Base-by-base conservation (phyloP, 2,329 filamentous ascomycete genomes). In the Colletotrichum sp. region DNA sequence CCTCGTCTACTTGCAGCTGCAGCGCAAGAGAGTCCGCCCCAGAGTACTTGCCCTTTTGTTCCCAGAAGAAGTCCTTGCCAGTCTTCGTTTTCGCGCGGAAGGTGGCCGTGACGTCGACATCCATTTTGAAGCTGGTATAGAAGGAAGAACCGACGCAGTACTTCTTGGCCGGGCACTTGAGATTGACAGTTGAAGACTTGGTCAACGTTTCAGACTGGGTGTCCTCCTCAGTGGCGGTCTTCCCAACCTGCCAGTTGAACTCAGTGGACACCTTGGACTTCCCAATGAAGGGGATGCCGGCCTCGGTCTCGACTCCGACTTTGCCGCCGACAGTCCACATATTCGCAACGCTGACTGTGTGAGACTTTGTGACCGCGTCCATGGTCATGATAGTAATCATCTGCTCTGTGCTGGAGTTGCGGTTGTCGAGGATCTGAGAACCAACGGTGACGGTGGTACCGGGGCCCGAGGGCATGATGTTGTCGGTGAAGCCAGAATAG, bases 401-500 rank as follows among this genome's bases (percentile, higher is more conserved):
- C 64, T 78, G 76, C 52, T 76, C 69, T 18, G 32, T 66, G 28
- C 71, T 75, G 15, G 65, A 75, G 66, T 78, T 78, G 52, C 77
- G 71, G 63, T 78, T 78, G 39, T 78, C 76, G 18, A 78, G 55
- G 24, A 77, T 75, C 59, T 78, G 76, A 15, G 76, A 78, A 26
- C 76, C 77, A 8, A 78, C 65, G 8, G 74, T 77, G 6, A 78
- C 49, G 34, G 77, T 71, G 4, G 70, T 65, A 8, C 76, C 77
- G 6, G 66, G 65, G 3, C 77, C 77, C 0, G 77, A 63, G 15
- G 76, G 74, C 69, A 77, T 74, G 32, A 78, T 70, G 52, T 71
- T 71, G 39, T 73, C 63, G 8, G 76, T 71, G 39, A 78, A 78
- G 1, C 77, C 77, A 5, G 67, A 69, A 52, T 78, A 78, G 52